Evolutionary conservation across 345 rosid genomes (phyloP), one percentile per base, ranked within the genome.

Genomic region (Syzygium oleosum): DNA sequence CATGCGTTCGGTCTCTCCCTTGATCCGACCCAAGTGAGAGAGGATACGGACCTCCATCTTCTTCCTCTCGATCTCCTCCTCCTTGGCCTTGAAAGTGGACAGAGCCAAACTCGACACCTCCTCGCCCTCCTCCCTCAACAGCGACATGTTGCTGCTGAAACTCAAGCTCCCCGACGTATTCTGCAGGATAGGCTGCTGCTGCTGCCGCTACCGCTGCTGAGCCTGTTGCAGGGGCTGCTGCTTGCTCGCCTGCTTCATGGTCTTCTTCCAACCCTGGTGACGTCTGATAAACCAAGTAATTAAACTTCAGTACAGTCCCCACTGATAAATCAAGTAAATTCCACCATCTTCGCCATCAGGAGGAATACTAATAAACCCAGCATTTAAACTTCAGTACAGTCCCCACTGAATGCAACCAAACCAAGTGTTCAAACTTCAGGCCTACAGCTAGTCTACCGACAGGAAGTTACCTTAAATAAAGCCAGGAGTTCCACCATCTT

Each of bases 61-160:
- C 89, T 92, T 95, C 95, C 87, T 93, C 91, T 97, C 97, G 78
- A 96, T 97, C 94, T 97, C 98, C 87, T 97, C 99, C 86, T 97
- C 99, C 90, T 96, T 97, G 88, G 95, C 99, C 54, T 92, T 95
- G 88, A 96, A 97, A 34, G 94, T 92, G 38, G 98, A 94, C 29
- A 97, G 96, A 12, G 98, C 98, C 41, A 97, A 93, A 86, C 92
- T 95, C 2, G 96, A 91, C 96, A 97, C 94, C 95, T 95, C 98
- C 61, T 97, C 98, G 87, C 96, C 99, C 89, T 96, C 98, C 61
- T 96, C 98, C 61, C 55, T 85, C 22, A 85, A 54, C 5, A 92
- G 94, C 1, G 96, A 95, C 95, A 95, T 91, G 87, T 94, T 96
- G 91, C 98, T 94, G 93, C 95, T 94, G 85, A 97, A 96, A 90